A percentile compares a stretch with the other conserved stretches of the same genome.
These are phyloP conservation scores for Fermentozyma sake DNA, from an alignment of 1,139 yeast genomes.

Conservation along the genomic window DNA sequence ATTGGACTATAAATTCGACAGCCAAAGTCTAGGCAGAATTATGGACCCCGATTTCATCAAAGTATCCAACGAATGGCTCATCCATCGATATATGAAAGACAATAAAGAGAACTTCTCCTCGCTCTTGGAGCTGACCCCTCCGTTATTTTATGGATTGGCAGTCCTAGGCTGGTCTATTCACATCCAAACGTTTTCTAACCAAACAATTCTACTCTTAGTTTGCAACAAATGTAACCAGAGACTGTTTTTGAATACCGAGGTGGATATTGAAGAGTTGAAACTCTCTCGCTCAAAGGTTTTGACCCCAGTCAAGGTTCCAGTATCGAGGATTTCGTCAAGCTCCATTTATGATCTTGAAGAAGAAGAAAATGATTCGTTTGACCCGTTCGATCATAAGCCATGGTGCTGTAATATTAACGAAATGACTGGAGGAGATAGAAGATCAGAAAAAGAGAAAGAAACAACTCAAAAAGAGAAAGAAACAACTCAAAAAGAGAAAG, in stretches of 20 bases:
- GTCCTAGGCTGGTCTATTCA: slow-evolving; percentile 35
- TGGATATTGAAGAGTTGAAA: too few species aligned
- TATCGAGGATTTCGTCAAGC: slow-evolving; percentile 7
- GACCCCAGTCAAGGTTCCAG: slow-evolving; percentile 31
- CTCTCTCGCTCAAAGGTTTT: slow-evolving; percentile 24
- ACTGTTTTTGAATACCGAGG: slow-evolving; percentile 23
- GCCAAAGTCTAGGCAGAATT: too few species aligned
- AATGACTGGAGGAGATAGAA: too few species aligned
- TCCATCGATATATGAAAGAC: slow-evolving; percentile 24
- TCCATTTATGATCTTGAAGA: slow-evolving; percentile 7
- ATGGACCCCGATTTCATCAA: slow-evolving; percentile 13
- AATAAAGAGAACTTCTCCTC: slow-evolving; percentile 31
- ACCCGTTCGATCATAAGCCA: slow-evolving; percentile 25
- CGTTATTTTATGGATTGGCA: slow-evolving; percentile 32
- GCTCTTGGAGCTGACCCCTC: slow-evolving; percentile 20
- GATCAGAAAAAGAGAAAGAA: too few species aligned
- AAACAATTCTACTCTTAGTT: slow-evolving; percentile 26
- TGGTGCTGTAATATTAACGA: slow-evolving; percentile 30
- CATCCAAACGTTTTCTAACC: slow-evolving; percentile 26
- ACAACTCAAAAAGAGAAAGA: too few species aligned
- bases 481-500: too few species aligned
- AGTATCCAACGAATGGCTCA: slow-evolving; percentile 29
- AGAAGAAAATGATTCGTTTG: slow-evolving; percentile 15
- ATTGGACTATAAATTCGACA: slow-evolving; percentile 9
- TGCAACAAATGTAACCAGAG: slow-evolving; percentile 37